Evolutionary conservation across 306 rosid species (phyloP).

Genomic region (Inga oerstediana): DNA sequence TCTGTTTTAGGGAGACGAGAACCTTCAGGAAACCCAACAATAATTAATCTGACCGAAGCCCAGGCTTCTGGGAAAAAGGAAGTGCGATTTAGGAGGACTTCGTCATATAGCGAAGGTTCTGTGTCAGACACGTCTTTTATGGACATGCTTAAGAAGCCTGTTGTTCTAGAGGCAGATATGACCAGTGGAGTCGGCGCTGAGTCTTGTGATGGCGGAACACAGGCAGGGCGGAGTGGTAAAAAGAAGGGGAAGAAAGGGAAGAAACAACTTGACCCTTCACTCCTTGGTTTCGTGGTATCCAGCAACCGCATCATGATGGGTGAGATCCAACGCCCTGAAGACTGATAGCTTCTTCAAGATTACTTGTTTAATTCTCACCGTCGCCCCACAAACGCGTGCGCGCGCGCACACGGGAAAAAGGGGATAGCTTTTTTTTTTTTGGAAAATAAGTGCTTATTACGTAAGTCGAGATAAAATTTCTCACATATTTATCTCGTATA

Average conservation of each 20-base stretch:
- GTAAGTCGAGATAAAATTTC: too few relatives aligned
- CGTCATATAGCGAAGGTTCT: slow-evolving; percentile 60
- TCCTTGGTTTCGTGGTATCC: slow-evolving; percentile 74
- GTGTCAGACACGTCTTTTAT: slow-evolving; percentile 71
- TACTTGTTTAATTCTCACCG: slow-evolving; percentile 23
- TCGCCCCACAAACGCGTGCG: not conserved
- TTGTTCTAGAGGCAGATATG: slow-evolving; percentile 50
- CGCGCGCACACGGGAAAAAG: not conserved
- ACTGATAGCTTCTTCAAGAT: slow-evolving; percentile 47
- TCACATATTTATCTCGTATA: too few relatives aligned
- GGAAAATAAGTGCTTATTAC: too few relatives aligned
- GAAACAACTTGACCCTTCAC: slow-evolving; percentile 76
- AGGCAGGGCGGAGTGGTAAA: slow-evolving; percentile 57
- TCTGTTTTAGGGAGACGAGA: slow-evolving; percentile 45
- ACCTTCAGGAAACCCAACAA: slow-evolving; percentile 38
- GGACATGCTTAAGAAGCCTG: slow-evolving; percentile 68
- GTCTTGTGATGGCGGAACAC: slow-evolving; percentile 48
- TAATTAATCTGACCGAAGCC: slow-evolving; percentile 38
- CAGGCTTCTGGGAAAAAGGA: slow-evolving; percentile 57
- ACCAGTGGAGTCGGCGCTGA: slow-evolving; percentile 42
- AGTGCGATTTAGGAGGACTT: slow-evolving; percentile 50
- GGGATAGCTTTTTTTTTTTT: not conserved
- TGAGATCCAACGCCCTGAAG: slow-evolving; percentile 71
- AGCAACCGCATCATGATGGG: slow-evolving; percentile 82
- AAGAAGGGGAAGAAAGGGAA: slow-evolving; percentile 84